These are phyloP conservation scores for Asterochloris erici DNA, from an alignment of 139 green algal genomes.

Conservation along the genomic window DNA sequence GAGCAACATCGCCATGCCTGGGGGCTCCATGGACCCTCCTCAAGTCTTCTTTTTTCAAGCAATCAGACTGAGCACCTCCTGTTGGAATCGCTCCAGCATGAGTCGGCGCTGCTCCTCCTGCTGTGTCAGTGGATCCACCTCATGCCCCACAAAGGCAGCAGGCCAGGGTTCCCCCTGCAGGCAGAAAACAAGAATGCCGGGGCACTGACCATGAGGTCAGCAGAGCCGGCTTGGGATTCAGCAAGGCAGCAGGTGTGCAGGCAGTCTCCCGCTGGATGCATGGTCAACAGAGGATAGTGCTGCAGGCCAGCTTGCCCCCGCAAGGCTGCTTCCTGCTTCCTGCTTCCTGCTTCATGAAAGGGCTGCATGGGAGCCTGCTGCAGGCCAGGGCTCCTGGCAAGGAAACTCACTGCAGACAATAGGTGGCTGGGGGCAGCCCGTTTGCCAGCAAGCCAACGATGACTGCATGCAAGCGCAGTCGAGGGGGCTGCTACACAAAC, in stretches of 20 bases:
- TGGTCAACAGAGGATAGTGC: no score
- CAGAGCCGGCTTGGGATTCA: no score
- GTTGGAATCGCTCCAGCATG: conserved; percentile 91
- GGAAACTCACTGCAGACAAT: no score
- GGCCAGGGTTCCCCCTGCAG: conserved; percentile 67
- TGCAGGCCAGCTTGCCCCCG: no score
- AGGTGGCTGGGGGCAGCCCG: no score
- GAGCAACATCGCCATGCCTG: background rate
- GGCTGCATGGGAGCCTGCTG: background rate
- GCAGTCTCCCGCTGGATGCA: no score
- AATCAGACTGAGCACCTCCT: conserved; percentile 49
- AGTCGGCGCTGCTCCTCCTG: conserved; percentile 76
- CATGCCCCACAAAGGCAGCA: conserved; percentile 67
- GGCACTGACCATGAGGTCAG: no score
- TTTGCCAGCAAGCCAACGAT: no score
- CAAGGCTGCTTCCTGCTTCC: background rate
- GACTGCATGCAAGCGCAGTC: background rate
- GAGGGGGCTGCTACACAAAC: background rate
- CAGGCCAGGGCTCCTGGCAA: background rate
- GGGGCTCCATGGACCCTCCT: background rate
- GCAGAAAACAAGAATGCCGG: background rate
- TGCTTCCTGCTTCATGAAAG: background rate
- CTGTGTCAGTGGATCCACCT: conserved; percentile 48
- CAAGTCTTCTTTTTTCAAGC: background rate
- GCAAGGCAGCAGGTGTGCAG: no score